Evolutionary conservation across 2,329 filamentous ascomycete genomes (phyloP), one percentile per base, ranked within the genome.

Genomic region (Ceratocystis lukuohia): DNA sequence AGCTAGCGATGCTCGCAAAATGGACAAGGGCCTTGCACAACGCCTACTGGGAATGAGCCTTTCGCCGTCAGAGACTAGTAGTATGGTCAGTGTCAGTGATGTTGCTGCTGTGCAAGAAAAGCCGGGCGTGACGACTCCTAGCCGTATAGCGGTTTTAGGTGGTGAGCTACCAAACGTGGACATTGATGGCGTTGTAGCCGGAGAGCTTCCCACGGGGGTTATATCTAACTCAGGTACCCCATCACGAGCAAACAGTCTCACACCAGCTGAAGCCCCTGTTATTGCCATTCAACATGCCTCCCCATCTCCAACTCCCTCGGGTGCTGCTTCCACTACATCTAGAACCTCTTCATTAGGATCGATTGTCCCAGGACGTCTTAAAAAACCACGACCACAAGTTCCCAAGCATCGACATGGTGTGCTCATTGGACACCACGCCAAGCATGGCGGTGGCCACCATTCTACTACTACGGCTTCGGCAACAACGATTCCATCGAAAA

Each of bases 31-130:
- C 67, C 80, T 85, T 62, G 80, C 83, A 5, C 79, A 77, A 44
- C 86, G 84, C 70, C 75, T 87, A 33, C 75, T 91, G 2, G 88
- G 88, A 8, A 91, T 92, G 75, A 88, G 85, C 68, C 78, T 93
- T 2, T 83, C 84, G 1, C 80, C 83, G 1, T 76, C 77, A 1
- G 84, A 88, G 64, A 82, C 82, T n/a, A 83, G 83, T 61, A 95
- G 90, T 73, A 85, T 81, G 71, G 78, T 90, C 70, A 92, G 88
- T 72, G 87, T 94, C 61, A 80, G 84, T 44, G 88, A 94, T 71
- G 84, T 96, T 53, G 90, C 91, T 5, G 84, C 84, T 10, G 88
- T 91, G 57, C 89, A 82, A 74, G 90, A 93, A 75, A 91, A 89
- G 74, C 90, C 90, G 0, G 90, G 88, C 0, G 84, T 93, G 25